Evolutionary conservation across 495 filamentous ascomycete species (phyloP).

Genomic region (Pseudevernia furfuracea): DNA sequence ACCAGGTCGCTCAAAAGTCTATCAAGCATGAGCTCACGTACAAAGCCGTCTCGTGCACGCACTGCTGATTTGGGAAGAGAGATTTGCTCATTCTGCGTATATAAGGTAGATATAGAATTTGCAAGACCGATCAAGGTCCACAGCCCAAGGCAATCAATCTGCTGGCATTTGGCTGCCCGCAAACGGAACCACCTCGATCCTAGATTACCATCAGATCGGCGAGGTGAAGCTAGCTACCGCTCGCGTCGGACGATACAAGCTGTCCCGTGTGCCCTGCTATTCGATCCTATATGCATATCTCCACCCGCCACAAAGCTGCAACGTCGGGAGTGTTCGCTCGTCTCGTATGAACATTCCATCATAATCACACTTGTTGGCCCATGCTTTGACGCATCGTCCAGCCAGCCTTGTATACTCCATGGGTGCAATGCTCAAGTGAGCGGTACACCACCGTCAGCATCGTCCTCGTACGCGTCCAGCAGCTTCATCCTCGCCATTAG

Average conservation of each 20-base stretch:
- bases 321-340: neutral
- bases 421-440: neutral
- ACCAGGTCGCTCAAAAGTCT: too few relatives aligned
- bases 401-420: slow-evolving; percentile 21
- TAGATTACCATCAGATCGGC: neutral
- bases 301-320: neutral
- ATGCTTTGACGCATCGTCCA: neutral
- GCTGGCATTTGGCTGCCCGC: neutral
- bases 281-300: neutral
- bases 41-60: neutral
- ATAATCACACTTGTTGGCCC: neutral
- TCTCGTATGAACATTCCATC: neutral
- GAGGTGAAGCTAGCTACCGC: neutral
- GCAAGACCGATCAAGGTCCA: neutral
- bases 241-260: neutral
- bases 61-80: neutral
- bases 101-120: too few relatives aligned
- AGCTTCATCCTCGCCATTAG: neutral
- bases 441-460: neutral
- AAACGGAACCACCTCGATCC: neutral
- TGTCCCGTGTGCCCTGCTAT: neutral
- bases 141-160: neutral
- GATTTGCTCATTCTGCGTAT: neutral
- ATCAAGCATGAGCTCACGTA: too few relatives aligned
- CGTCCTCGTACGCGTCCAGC: neutral